Evolutionary conservation across 106 monocot genomes (phyloP).

Genomic region (Alisma plantagoaquatica): DNA sequence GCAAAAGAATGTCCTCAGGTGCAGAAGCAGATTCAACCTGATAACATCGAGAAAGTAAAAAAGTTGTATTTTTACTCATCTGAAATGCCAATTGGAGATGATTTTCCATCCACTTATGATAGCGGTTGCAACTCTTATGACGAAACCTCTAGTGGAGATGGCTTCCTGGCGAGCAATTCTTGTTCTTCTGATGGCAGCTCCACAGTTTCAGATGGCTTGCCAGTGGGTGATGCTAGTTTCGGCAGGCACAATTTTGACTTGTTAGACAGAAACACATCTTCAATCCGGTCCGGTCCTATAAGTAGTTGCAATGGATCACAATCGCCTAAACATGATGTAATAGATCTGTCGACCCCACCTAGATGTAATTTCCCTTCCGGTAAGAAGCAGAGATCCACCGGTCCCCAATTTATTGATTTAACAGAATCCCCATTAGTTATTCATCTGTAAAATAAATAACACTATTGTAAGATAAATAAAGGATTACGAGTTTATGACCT

Average conservation of each 20-base stretch:
- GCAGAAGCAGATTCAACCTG: not conserved
- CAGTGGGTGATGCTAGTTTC: too few species aligned
- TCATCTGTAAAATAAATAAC: not conserved
- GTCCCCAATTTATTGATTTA: constrained; percentile 35
- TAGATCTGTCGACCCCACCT: constrained; percentile 38
- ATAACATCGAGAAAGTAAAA: not conserved
- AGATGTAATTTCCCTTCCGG: constrained; percentile 7
- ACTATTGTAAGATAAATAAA: too few species aligned
- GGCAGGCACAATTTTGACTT: constrained; percentile 6
- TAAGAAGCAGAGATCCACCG: constrained; percentile 10
- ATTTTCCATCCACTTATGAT: not conserved
- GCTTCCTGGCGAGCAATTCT: not conserved
- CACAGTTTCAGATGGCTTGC: too few species aligned
- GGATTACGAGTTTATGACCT: too few species aligned
- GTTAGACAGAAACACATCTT: not conserved
- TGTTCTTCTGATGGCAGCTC: not conserved
- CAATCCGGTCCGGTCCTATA: too few species aligned
- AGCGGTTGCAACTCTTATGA: not conserved
- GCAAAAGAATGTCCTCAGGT: not conserved
- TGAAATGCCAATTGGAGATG: not conserved
- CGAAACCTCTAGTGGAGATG: not conserved
- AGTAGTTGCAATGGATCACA: constrained; percentile 4
- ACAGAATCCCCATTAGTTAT: constrained; percentile 26
- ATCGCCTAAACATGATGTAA: constrained; percentile 24
- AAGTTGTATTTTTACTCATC: not conserved